Base-by-base conservation (phyloP, 1,284 basidiomycete genomes). In the Sporisorium exsertum region DNA sequence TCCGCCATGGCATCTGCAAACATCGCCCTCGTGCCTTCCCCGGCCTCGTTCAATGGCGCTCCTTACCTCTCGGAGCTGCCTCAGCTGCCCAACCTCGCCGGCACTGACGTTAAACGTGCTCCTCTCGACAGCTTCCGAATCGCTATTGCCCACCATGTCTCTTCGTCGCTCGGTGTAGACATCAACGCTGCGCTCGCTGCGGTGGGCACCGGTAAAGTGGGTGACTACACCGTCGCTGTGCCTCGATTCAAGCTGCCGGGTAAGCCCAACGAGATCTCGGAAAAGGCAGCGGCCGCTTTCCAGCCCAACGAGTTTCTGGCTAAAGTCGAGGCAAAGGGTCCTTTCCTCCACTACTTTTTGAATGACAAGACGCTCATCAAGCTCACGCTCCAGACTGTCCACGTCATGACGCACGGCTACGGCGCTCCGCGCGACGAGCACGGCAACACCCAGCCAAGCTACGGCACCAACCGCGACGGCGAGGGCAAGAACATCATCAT, bases 191-290 rank as follows among this genome's bases (percentile, higher is more conserved):
- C 91, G 0, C 96, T 92, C 85, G 86, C 89, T 29, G 95, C 93
- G 16, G 92, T 97, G 6, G 93, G 95, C 86, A 93, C 93, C 53
- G 95, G 94, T 87, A 95, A 96, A 87, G 68, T 77, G 26, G 91
- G 90, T 51, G 96, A 99, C 87, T 94, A 97, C 80, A 93, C 93
- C 0, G 90, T 99, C 33, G 95, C 97, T 5, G 87, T 98, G 46
- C 94, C 95, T 27, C 90, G 96, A 64, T 98, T 96, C 87, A 89
- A 93, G 77, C 88, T 97, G 54, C 91, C 91, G 5, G 93, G 91
- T 45, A 96, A 96, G 83, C 89, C 92, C 2, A 91, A 93, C 63
- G 91, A 92, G 57, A 88, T 93, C 43, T 93, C 92, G 2, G 88
- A 90, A 74, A 91, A 91, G 86, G 91, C 97, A 40, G 87, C 91